phyloP scores from a whole-genome alignment of 2,329 filamentous ascomycete genomes.

The Kalaharituber pfeilii region DNA sequence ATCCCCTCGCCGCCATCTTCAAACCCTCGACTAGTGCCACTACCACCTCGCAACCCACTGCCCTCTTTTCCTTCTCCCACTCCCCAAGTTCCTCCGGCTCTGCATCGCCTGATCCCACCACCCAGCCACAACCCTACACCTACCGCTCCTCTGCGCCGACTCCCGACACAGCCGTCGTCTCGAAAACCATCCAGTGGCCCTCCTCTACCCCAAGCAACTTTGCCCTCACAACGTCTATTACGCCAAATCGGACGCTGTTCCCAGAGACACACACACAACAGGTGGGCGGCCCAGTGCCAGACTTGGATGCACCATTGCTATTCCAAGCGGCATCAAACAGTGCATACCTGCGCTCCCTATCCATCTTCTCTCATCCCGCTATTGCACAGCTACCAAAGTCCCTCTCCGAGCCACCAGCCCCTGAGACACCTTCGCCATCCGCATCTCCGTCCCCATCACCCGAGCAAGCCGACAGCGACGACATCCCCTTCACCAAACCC shows the following conservation, averaged over 20 bases:
- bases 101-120: too few relatives aligned
- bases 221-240: neutral
- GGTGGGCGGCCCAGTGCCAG: neutral
- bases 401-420: neutral
- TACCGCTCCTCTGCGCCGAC: slow-evolving; percentile 76
- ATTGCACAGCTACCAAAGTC: slow-evolving; percentile 10
- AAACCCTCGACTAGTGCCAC: too few relatives aligned
- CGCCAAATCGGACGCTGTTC: neutral
- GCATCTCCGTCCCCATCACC: too few relatives aligned
- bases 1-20: too few relatives aligned
- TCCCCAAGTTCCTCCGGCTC: too few relatives aligned
- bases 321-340: slow-evolving; percentile 4
- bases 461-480: neutral
- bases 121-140: slow-evolving; percentile 39
- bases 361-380: slow-evolving; percentile 15
- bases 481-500: neutral
- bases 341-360: slow-evolving; percentile 11
- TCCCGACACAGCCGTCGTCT: slow-evolving; percentile 56
- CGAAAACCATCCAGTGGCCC: neutral
- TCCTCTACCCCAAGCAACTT: neutral
- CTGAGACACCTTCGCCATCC: too few relatives aligned
- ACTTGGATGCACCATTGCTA: neutral
- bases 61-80: neutral
- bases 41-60: neutral
- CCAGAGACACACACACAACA: too few relatives aligned